Evolutionary conservation across 495 filamentous ascomycete species (phyloP).

Genomic region (Penicillium coffeae): DNA sequence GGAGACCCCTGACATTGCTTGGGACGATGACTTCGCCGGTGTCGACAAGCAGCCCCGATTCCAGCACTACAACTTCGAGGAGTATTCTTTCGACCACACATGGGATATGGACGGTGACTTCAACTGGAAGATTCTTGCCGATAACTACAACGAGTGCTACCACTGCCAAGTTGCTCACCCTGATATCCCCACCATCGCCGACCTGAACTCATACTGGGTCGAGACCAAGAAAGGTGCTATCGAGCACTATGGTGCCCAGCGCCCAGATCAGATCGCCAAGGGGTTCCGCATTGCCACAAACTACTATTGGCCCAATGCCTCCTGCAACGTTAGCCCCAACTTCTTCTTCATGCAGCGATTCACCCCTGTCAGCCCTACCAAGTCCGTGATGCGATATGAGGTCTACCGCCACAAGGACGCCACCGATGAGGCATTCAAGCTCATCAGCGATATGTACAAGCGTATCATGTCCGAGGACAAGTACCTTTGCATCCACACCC

Average conservation of each 20-base stretch:
- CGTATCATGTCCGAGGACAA: constrained; percentile 47
- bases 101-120: constrained; percentile 44
- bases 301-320: constrained; percentile 45
- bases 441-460: constrained; percentile 44
- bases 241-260: constrained; percentile 38
- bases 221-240: constrained; percentile 35
- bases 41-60: constrained; percentile 39
- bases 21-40: constrained; percentile 40
- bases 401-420: constrained; percentile 46
- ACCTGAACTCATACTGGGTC: constrained; percentile 41
- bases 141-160: constrained; percentile 54
- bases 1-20: constrained; percentile 30
- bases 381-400: constrained; percentile 41
- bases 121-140: constrained; percentile 50
- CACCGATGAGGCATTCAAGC: constrained; percentile 39
- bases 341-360: constrained; percentile 50
- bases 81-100: constrained; percentile 44
- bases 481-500: constrained; percentile 40
- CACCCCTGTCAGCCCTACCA: constrained; percentile 34
- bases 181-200: constrained; percentile 37
- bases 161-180: constrained; percentile 49
- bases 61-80: constrained; percentile 40
- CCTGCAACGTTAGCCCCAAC: constrained; percentile 41
- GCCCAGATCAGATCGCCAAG: constrained; percentile 31
- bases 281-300: constrained; percentile 35